Base-by-base conservation (phyloP, 345 rosid genomes). In the Physaria fendleri region DNA sequence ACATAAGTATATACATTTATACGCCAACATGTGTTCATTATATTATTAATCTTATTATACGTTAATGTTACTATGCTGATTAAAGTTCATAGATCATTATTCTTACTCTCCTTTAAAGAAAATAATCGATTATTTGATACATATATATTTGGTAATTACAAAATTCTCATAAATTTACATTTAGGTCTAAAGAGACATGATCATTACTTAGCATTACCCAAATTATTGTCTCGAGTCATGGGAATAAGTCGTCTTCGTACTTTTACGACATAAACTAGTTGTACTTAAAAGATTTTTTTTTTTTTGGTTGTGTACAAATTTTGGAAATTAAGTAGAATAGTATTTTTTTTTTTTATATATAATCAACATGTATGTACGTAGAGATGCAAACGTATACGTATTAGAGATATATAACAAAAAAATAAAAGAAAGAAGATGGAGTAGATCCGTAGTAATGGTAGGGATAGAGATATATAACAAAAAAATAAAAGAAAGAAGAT, bases 361-460 rank as follows among this genome's bases (percentile, higher is more conserved):
- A 41, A 34, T 40, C 32, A 48, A 68, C 65, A 68, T 34, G 62
- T 60, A 49, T 27, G 44, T 46, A 29, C 38, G 10, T 9, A 55
- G 63, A 65, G 21, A 34, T 44, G 56, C 57, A 48, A 58, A 67
- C 66, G 60, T 59, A 68, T 42, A 59, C 47, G 41, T 44, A 59
- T 41, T 24, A 60, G 48, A 37, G 53, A 59, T 67, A 43, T 33
- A 32, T 32, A 32, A 9, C 23, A 14, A 27, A 37, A 18, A 40
- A 21, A 8, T 4, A 37, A 6, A 46, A 46, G 1, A 21, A 30
- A 30, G 40, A 51, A 43, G 42, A 68, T 68, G 63, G 58, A 62
- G 68, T 69, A 58, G 68, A 69, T n/a, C n/a, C n/a, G n/a, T n/a
- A n/a, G 68, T 62, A 62, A 69, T 69, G 57, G 73, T 69, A 48